Conservation (phyloP, 805 yeast genomes). For the Candida broadrunensis region DNA sequence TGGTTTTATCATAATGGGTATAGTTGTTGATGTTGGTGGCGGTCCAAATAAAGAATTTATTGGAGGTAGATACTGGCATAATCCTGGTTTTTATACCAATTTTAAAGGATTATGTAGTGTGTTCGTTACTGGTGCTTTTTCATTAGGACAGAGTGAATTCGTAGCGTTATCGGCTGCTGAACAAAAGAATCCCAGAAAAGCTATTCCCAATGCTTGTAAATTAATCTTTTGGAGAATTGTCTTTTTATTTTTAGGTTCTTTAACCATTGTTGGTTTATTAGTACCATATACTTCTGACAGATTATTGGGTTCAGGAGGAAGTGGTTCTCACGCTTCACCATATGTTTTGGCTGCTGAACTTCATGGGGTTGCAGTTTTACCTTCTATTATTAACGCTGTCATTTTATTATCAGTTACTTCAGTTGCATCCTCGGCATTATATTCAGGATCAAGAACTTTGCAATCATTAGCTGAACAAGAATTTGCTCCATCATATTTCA, state of each 20-base stretch:
- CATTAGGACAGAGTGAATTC: slow-evolving; percentile 41
- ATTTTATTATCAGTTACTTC: slow-evolving; percentile 40
- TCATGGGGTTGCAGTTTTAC: slow-evolving; percentile 37
- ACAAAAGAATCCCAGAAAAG: slow-evolving; percentile 34
- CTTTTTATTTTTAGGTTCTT: slow-evolving; percentile 38
- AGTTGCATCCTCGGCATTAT: slow-evolving; percentile 41
- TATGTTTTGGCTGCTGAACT: slow-evolving; percentile 40
- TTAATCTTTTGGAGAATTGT: slow-evolving; percentile 37
- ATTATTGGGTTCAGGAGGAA: slow-evolving; percentile 33
- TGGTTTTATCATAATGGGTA: slow-evolving; percentile 41
- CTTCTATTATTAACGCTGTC: slow-evolving; percentile 41
- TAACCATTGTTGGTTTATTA: slow-evolving; percentile 36
- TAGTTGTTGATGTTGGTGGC: slow-evolving; percentile 38
- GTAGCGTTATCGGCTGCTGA: slow-evolving; percentile 38
- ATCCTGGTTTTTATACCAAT: slow-evolving; percentile 34
- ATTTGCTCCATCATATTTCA: slow-evolving; percentile 37
- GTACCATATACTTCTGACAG: slow-evolving; percentile 32
- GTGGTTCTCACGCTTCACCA: slow-evolving; percentile 38
- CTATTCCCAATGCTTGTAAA: slow-evolving; percentile 40
- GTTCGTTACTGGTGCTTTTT: slow-evolving; percentile 39
- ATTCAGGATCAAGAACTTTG: slow-evolving; percentile 41
- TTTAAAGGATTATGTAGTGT: slow-evolving; percentile 40
- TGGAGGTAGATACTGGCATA: slow-evolving; percentile 42
- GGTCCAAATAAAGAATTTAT: slow-evolving; percentile 30
- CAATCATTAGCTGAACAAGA: slow-evolving; percentile 42